Base-by-base conservation (phyloP, 352 stramenopile genomes). In the Pythium dissimile region DNA sequence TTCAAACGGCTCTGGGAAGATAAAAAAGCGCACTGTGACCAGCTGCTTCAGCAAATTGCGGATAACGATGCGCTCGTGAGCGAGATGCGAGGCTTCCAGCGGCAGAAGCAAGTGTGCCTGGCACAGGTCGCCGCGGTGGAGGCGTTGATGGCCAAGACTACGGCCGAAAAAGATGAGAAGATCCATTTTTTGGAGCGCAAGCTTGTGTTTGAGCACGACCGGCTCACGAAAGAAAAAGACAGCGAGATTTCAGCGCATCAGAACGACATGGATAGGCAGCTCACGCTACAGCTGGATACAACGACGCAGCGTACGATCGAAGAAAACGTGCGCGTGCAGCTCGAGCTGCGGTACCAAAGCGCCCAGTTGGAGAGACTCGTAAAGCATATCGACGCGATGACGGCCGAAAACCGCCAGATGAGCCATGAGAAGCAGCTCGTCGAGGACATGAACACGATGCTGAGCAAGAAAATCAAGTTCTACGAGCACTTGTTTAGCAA, bases 401-500 rank as follows among this genome's bases (percentile, higher is more conserved):
- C 48, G 9, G 35, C 41, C 11, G 68, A 84, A 47, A 82, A 79
- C 30, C 72, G 65, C 28, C 64, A 66, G 13, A 42, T 44, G 6
- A 69, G 63, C 47, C 73, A 83, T 5, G 74, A 84, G 20, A 76
- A 77, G 62, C 64, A 76, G 39, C 67, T 89, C 6, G 72, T 83
- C 15, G 73, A 85, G n/a, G 73, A 84, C 21, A 89, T 89, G 76
- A 86, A 79, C 18, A 57, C 62, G 3, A 69, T 54, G 0, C 45
- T 89, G 15, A 87, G 71, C 53, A 76, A 80, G 48, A 85, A 82
- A 32, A 48, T 89, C 26, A 77, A 76, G 35, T 87, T 89, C 41
- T 89, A 85, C 59, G 75, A 87, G 31, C 75, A 87, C 30, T 49
- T 89, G 13, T 81, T 89, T 26, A 62, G 68, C 2, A 85, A 82